Percentiles rank a stretch among this genome's conserved stretches.
phyloP scores from a whole-genome alignment of 179 eudicot species.

The Pouteria campechiana region DNA sequence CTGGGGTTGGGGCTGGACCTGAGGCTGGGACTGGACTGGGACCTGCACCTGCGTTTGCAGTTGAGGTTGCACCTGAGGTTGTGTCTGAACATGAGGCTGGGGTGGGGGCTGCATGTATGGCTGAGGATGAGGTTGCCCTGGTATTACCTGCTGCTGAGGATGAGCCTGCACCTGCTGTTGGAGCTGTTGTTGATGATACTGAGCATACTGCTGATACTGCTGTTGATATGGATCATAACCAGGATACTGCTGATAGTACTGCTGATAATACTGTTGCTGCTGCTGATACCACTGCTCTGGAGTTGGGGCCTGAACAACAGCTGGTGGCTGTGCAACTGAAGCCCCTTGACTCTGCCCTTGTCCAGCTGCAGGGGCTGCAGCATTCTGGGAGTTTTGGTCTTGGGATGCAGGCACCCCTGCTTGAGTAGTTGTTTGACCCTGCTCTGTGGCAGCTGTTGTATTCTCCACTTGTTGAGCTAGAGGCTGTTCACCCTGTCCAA shows the following conservation, averaged over 20 bases:
- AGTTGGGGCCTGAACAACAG: slow-evolving; percentile 40
- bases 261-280: slow-evolving; percentile 68
- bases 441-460: slow-evolving; percentile 22
- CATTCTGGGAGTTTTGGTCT: slow-evolving; percentile 37
- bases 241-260: slow-evolving; percentile 84
- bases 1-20: slow-evolving; percentile 6
- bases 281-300: slow-evolving; percentile 83
- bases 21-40: slow-evolving; percentile 20
- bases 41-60: slow-evolving; percentile 21
- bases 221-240: slow-evolving; percentile 92
- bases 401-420: slow-evolving; percentile 34
- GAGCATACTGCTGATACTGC: slow-evolving; percentile 60
- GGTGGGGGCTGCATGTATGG: slow-evolving; percentile 13
- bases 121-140: slow-evolving; percentile 34
- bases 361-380: slow-evolving; percentile 25
- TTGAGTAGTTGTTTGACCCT: slow-evolving; percentile 28
- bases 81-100: slow-evolving; percentile 13
- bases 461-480: slow-evolving; percentile 37
- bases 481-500: slow-evolving; percentile 51
- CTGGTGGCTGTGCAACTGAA: slow-evolving; percentile 36
- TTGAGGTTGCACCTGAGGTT: slow-evolving; percentile 21
- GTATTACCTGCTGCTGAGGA: slow-evolving; percentile 18
- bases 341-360: slow-evolving; percentile 33
- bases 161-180: slow-evolving; percentile 19
- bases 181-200: slow-evolving; percentile 54